Evolutionary conservation across 202 grass and related monocot species (phyloP).

Genomic region (Brachypodium distachyon): DNA sequence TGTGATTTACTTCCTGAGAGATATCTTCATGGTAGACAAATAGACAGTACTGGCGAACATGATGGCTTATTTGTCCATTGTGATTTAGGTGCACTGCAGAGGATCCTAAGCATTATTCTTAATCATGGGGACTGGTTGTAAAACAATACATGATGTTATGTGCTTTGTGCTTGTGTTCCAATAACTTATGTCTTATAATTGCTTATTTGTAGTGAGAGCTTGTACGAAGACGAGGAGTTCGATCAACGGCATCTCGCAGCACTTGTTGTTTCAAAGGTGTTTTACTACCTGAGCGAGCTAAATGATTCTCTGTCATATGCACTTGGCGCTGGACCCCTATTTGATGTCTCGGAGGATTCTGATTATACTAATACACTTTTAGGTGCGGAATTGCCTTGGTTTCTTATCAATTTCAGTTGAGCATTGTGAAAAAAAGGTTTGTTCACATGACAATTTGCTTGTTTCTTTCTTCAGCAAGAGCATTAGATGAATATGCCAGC

Average conservation of each 20-base stretch:
- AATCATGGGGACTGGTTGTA: neutral
- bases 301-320: constrained; percentile 74
- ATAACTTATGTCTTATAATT: constrained; percentile 1
- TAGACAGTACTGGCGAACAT: neutral
- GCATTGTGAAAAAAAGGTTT: neutral
- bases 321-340: constrained; percentile 68
- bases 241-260: constrained; percentile 80
- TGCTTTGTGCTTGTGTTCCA: neutral
- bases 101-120: neutral
- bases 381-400: constrained; percentile 27
- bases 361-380: constrained; percentile 79
- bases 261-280: constrained; percentile 93
- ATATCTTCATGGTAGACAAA: neutral
- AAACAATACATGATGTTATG: neutral
- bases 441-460: constrained; percentile 17
- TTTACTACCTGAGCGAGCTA: constrained; percentile 81
- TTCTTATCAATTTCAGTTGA: neutral
- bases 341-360: constrained; percentile 80
- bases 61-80: neutral
- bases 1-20: neutral
- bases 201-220: constrained; percentile 54
- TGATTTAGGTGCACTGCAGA: neutral
- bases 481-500: constrained; percentile 86
- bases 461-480: constrained; percentile 61
- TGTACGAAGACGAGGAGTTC: constrained; percentile 91